Evolutionary conservation across 768 basidiomycete genomes (phyloP), one percentile per base, ranked within the genome.

Genomic region (Cantharellus anzutake): DNA sequence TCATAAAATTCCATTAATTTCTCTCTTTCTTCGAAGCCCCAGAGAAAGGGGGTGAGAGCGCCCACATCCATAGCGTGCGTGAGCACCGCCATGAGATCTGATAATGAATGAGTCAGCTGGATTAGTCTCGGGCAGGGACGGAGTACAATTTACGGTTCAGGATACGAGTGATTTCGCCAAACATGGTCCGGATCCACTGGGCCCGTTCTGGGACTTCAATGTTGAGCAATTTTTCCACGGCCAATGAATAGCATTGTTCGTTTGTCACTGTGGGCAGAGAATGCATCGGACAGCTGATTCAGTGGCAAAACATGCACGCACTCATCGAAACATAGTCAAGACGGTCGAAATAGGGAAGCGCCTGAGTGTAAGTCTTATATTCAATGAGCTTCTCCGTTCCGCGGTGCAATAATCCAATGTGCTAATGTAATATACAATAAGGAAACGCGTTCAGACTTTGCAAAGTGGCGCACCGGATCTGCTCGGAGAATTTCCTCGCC

Each of bases 1-100:
- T 99, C 94, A 71, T 99, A 99, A 73, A 98, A 99, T 69, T 99
- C 94, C 94, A 98, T 98, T 63, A 98, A 81, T 76, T 99, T 99
- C 74, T 98, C 94, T 60, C 94, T 90, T 72, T 99, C 94, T 72
- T 98, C 94, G 77, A 98, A 98, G 66, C 94, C 94, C 92, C 94
- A 99, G 39, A 99, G 76, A 83, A 97, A 99, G 42, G 94, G 94
- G 2, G 94, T 99, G 5, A 99, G 80, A 61, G 90, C 94, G 69
- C 94, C 94, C 63, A 99, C 94, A 67, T 99, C 91, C 87, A 91
- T 92, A 58, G 87, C 84, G 71, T 93, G 90, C 1, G 93, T 88
- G 48, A 99, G 79, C 62, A 97, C 78, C 62, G 94, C 94, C 94
- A 99, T 99, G 61, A 98, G 75, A 68, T 99, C 86, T 88, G 63